Conservation (phyloP, 2,329 filamentous ascomycete genomes). For the Aureobasidium pullulans region DNA sequence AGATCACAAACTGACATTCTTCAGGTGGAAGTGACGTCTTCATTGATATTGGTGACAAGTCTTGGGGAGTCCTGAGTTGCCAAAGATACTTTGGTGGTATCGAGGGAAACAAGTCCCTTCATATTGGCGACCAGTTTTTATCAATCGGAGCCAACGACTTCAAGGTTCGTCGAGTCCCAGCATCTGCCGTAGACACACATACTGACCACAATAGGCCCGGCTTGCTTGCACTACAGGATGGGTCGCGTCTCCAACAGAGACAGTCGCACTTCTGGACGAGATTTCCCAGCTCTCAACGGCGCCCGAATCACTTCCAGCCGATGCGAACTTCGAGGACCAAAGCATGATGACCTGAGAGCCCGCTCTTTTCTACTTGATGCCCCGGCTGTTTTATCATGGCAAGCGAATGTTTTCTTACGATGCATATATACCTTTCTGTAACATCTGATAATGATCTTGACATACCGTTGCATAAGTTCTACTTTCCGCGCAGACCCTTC, state of each 20-base stretch:
- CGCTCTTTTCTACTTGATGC: background rate
- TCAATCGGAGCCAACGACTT: constrained; percentile 96
- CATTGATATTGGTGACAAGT: constrained; percentile 97
- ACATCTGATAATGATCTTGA: background rate
- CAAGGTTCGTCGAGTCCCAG: constrained; percentile 46
- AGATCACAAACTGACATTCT: background rate
- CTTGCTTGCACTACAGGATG: constrained; percentile 91
- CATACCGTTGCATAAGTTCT: too few species aligned
- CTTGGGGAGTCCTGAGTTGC: constrained; percentile 87
- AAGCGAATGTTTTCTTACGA: background rate
- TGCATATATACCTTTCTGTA: background rate
- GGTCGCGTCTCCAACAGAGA: constrained; percentile 91
- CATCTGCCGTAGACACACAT: background rate
- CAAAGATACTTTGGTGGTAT: constrained; percentile 82
- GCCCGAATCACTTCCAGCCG: background rate
- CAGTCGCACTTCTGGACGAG: constrained; percentile 82
- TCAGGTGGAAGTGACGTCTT: constrained; percentile 86
- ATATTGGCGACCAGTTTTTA: constrained; percentile 93
- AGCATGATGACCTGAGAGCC: background rate
- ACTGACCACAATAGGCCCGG: constrained; percentile 48
- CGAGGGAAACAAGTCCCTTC: constrained; percentile 69
- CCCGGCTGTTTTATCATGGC: background rate
- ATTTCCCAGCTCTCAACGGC: constrained; percentile 38
- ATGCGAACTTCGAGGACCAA: background rate
- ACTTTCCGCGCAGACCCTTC: too few species aligned